phyloP scores from a whole-genome alignment of 192 early-diverging fungal species.

The Allomyces arbusculus region DNA sequence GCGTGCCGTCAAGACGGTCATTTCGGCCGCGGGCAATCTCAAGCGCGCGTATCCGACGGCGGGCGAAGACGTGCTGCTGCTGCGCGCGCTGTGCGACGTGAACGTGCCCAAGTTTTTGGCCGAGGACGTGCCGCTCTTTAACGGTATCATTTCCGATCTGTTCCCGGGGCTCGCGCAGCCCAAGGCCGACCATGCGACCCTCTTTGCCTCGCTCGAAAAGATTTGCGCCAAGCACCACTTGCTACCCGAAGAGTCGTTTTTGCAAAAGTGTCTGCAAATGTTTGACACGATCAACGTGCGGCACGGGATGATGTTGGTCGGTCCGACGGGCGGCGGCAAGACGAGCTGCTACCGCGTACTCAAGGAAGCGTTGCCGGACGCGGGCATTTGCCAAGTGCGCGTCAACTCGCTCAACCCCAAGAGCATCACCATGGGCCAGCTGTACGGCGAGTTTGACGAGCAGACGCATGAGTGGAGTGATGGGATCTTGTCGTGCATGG shows the following conservation, averaged over 20 bases:
- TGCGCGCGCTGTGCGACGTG: slow-evolving; percentile 91
- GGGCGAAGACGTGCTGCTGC: slow-evolving; percentile 78
- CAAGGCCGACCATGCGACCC: slow-evolving; percentile 50
- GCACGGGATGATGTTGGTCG: slow-evolving; percentile 99
- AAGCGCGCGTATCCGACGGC: slow-evolving; percentile 64
- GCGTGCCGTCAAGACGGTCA: slow-evolving; percentile 92
- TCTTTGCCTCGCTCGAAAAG: slow-evolving; percentile 48
- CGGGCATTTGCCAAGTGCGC: slow-evolving; percentile 76
- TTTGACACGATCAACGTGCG: slow-evolving; percentile 95
- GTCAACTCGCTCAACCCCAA: slow-evolving; percentile 95
- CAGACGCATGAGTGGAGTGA: slow-evolving; percentile 99
- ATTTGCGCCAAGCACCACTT: slow-evolving; percentile 59
- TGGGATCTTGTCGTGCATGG: slow-evolving; percentile 87
- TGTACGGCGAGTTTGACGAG: slow-evolving; percentile 88
- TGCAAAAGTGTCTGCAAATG: slow-evolving; percentile 93
- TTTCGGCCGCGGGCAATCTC: slow-evolving; percentile 90
- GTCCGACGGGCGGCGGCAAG: slow-evolving; percentile 92
- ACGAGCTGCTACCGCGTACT: slow-evolving; percentile 82
- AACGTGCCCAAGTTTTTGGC: slow-evolving; percentile 93
- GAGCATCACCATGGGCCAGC: slow-evolving; percentile 81
- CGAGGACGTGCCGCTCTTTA: slow-evolving; percentile 75
- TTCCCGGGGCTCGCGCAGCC: slow-evolving; percentile 81
- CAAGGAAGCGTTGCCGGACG: slow-evolving; percentile 65
- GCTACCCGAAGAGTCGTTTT: slow-evolving; percentile 59
- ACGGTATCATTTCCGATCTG: slow-evolving; percentile 70